Evolutionary conservation across 148 eudicot species (phyloP).

Genomic region (Silene uniflora): DNA sequence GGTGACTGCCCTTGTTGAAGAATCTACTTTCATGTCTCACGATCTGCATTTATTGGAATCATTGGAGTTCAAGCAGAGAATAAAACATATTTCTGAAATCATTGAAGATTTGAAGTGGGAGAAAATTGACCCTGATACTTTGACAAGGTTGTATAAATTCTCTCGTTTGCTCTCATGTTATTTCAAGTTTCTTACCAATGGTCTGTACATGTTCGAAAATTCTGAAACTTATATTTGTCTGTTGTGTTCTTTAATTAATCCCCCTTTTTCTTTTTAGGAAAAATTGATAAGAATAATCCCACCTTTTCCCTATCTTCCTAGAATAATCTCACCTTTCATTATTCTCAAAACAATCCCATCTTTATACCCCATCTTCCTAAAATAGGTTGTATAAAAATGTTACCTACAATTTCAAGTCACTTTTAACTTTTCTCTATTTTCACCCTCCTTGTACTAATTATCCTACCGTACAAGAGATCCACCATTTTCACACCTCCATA

Average conservation of each 20-base stretch:
- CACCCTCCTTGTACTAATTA: too few relatives aligned
- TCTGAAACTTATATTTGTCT: neutral
- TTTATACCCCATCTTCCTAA: too few relatives aligned
- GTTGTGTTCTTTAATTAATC: neutral
- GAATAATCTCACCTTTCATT: too few relatives aligned
- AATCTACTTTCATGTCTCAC: conserved; percentile 61
- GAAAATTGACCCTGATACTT: conserved; percentile 71
- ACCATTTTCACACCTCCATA: too few relatives aligned
- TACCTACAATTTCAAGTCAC: too few relatives aligned
- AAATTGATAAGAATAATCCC: too few relatives aligned
- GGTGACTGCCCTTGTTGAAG: conserved; percentile 52
- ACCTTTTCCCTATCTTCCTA: too few relatives aligned
- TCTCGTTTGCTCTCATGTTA: neutral
- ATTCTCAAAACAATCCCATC: too few relatives aligned
- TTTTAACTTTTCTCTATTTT: too few relatives aligned
- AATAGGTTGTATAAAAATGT: too few relatives aligned
- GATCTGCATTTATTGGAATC: conserved; percentile 84
- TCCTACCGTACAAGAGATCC: too few relatives aligned
- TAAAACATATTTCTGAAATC: conserved; percentile 65
- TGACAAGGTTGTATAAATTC: conserved; percentile 59
- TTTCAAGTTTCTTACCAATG: neutral
- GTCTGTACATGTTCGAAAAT: neutral
- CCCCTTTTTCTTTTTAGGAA: too few relatives aligned
- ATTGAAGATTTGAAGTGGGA: conserved; percentile 85
- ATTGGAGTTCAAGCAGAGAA: conserved; percentile 82